A percentile compares a stretch with the other conserved stretches of the same genome.
phyloP scores from a whole-genome alignment of 2,329 filamentous ascomycete species.

The Trichophyton rubrum region DNA sequence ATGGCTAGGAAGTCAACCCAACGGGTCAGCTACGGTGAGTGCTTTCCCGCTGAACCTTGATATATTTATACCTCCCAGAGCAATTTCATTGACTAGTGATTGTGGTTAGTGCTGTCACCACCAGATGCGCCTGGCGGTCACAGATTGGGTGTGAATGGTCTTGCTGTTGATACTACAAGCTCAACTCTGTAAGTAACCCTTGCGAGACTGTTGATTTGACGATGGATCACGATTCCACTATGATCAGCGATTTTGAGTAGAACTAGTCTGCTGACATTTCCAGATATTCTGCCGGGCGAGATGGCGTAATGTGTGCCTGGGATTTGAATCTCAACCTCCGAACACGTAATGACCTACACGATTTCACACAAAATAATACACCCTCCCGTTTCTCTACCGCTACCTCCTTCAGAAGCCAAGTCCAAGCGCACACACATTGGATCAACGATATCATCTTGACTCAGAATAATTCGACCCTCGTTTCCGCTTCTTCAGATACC shows the following conservation, averaged over 20 bases:
- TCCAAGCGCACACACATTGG: constrained; percentile 86
- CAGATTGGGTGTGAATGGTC: constrained; percentile 84
- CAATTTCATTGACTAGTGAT: constrained; percentile 1
- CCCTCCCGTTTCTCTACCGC: constrained; percentile 21
- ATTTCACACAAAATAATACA: constrained; percentile 19
- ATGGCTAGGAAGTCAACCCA: constrained; percentile 59
- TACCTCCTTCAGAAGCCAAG: constrained; percentile 48
- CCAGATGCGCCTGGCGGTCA: constrained; percentile 70
- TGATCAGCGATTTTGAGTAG: background rate
- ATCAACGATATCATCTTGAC: constrained; percentile 83
- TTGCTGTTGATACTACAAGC: constrained; percentile 71
- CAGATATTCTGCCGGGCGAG: constrained; percentile 90
- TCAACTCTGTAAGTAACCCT: constrained; percentile 57
- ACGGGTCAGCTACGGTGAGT: constrained; percentile 57
- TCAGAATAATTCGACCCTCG: constrained; percentile 62
- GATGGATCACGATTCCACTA: background rate
- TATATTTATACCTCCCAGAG: background rate
- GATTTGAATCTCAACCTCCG: constrained; percentile 62
- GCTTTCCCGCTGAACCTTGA: background rate
- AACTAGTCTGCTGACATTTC: constrained; percentile 15
- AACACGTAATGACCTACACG: constrained; percentile 19
- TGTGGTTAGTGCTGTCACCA: constrained; percentile 53
- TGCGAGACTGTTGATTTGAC: background rate
- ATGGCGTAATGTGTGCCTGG: constrained; percentile 94
- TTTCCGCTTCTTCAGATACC: constrained; percentile 86